Conservation (phyloP, 2,329 filamentous ascomycete genomes). For the Aureobasidium sp. region DNA sequence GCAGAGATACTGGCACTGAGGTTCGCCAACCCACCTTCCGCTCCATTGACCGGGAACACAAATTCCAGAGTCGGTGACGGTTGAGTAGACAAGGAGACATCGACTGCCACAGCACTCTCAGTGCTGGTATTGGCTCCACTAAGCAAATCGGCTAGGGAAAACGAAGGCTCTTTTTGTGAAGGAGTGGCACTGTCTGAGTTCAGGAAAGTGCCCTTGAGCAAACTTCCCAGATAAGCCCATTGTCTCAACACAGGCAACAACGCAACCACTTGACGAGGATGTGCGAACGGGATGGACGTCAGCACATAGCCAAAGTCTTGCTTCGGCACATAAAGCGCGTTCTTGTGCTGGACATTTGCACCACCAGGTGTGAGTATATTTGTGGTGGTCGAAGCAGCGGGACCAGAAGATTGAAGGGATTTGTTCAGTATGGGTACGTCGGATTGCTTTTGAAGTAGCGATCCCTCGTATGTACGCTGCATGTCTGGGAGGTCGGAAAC, state of each 20-base stretch:
- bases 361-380: constrained; percentile 14
- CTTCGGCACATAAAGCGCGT: constrained; percentile 62
- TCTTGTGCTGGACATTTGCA: constrained; percentile 33
- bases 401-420: constrained; percentile 7
- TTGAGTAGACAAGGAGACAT: constrained; percentile 24
- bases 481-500: neutral
- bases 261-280: constrained; percentile 65
- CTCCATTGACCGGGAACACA: constrained; percentile 14
- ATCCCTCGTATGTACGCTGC: neutral
- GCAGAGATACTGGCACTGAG: constrained; percentile 51
- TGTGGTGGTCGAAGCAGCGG: constrained; percentile 11
- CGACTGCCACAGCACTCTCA: constrained; percentile 18
- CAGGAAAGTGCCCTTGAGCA: constrained; percentile 55
- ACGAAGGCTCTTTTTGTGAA: constrained; percentile 23
- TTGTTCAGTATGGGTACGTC: constrained; percentile 3
- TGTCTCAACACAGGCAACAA: constrained; percentile 68
- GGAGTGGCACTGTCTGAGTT: constrained; percentile 14
- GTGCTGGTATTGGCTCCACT: neutral
- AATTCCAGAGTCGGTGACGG: constrained; percentile 23
- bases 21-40: constrained; percentile 35
- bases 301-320: constrained; percentile 61
- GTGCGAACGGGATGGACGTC: constrained; percentile 63
- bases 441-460: constrained; percentile 1
- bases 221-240: constrained; percentile 59
- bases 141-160: constrained; percentile 13